phyloP scores from a whole-genome alignment of 208 protist species.

The Trichomonas tenax region DNA sequence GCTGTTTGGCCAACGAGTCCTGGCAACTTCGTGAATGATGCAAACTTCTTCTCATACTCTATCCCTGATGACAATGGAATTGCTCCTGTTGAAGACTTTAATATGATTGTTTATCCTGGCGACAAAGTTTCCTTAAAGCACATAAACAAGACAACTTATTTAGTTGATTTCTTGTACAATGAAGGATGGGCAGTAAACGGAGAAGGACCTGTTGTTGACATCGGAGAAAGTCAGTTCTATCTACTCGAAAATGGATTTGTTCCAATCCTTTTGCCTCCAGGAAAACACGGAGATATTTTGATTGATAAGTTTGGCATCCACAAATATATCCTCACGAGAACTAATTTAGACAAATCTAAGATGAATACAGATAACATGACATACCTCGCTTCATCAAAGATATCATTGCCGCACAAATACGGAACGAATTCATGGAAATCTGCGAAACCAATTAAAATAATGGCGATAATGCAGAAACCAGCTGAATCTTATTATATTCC shows the following conservation, averaged over 20 bases:
- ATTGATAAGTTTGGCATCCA: not conserved
- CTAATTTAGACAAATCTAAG: not conserved
- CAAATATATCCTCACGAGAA: not conserved
- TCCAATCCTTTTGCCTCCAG: not conserved
- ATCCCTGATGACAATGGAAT: not conserved
- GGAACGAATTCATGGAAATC: not conserved
- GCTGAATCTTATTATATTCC: not conserved
- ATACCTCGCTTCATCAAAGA: not conserved
- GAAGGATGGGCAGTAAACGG: not conserved
- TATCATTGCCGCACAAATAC: not conserved
- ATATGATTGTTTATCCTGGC: not conserved
- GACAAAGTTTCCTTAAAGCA: not conserved
- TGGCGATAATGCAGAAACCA: not conserved
- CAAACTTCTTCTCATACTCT: not conserved
- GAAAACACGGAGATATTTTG: not conserved
- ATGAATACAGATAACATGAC: not conserved
- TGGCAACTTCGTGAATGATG: not conserved
- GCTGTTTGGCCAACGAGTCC: not conserved
- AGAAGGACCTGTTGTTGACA: not conserved
- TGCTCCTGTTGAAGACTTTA: not conserved
- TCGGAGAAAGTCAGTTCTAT: not conserved
- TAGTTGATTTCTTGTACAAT: not conserved
- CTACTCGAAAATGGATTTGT: not conserved
- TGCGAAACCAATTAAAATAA: not conserved
- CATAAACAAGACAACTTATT: not conserved